A percentile compares a stretch with the other conserved stretches of the same genome.
These are phyloP conservation scores for Stephanodiscus minutulus DNA, from an alignment of 108 stramenopile genomes.

Conservation along the genomic window DNA sequence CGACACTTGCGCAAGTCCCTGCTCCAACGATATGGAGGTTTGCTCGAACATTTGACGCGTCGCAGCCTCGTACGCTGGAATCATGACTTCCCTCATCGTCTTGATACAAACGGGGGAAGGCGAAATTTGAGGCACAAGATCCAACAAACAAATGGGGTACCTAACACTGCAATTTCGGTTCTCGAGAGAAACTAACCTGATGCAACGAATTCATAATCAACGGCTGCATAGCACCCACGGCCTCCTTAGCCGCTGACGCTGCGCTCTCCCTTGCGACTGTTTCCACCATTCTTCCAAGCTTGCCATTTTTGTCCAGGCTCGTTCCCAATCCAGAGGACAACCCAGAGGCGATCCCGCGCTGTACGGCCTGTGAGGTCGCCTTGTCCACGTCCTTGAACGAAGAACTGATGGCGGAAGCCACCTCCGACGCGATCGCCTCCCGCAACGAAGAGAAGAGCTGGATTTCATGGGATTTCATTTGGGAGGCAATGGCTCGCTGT, in stretches of 20 bases:
- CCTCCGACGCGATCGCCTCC: conserved; percentile 49
- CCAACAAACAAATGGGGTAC: neutral
- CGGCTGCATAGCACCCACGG: conserved; percentile 56
- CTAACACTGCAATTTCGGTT: neutral
- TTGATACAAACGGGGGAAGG: neutral
- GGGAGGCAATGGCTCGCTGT: conserved; percentile 15
- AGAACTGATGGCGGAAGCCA: conserved; percentile 49
- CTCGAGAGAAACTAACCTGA: conserved; percentile 20
- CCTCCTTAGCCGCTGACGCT: conserved; percentile 45
- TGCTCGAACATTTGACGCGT: conserved; percentile 72
- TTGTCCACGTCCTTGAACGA: conserved; percentile 46
- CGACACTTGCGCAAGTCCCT: conserved; percentile 43
- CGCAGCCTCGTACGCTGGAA: conserved; percentile 77
- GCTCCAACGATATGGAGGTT: conserved; percentile 46
- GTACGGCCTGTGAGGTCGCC: conserved; percentile 14
- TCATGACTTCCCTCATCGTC: conserved; percentile 68
- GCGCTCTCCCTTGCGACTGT: conserved; percentile 54
- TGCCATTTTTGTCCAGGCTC: conserved; percentile 51
- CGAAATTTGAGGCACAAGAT: neutral
- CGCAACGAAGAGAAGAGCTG: conserved; percentile 36
- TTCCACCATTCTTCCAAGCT: conserved; percentile 49
- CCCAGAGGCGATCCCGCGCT: conserved; percentile 3
- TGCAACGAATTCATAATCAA: conserved; percentile 46
- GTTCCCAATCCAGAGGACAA: conserved; percentile 44
- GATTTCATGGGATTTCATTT: conserved; percentile 46